These are phyloP conservation scores for Vigna nakashimae DNA, from an alignment of 306 rosid genomes.

Conservation along the genomic window DNA sequence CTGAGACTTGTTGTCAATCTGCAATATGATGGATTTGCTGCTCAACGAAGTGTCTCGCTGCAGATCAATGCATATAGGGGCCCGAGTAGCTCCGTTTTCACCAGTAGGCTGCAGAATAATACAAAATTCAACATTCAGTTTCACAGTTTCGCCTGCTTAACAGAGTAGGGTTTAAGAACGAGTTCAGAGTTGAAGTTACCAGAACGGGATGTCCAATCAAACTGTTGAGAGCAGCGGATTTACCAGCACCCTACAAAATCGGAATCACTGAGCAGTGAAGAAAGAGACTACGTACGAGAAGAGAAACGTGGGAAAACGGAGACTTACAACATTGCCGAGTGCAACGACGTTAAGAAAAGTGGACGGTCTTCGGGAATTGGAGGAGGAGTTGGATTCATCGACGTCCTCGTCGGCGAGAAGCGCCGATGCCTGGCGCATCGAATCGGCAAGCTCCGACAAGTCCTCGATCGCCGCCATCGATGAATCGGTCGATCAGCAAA, in stretches of 20 bases:
- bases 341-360: constrained; percentile 95
- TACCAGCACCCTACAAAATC: constrained; percentile 85
- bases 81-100: constrained; percentile 97
- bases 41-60: constrained; percentile 89
- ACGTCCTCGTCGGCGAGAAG: constrained; percentile 93
- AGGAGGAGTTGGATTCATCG: constrained; percentile 58
- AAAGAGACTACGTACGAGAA: neutral
- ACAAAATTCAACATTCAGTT: constrained; percentile 33
- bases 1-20: constrained; percentile 92
- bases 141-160: neutral
- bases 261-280: neutral
- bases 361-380: constrained; percentile 75
- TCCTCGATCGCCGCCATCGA: constrained; percentile 98
- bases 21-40: constrained; percentile 90
- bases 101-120: constrained; percentile 82
- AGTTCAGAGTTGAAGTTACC: constrained; percentile 60
- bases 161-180: neutral
- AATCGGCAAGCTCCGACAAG: constrained; percentile 77
- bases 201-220: constrained; percentile 95
- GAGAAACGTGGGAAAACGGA: neutral
- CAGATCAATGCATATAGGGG: constrained; percentile 90
- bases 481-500: constrained; percentile 33
- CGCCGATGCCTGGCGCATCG: constrained; percentile 92
- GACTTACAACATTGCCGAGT: constrained; percentile 93
- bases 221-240: constrained; percentile 93